A percentile compares a stretch with the other conserved stretches of the same genome.
Evolutionary conservation across 78 protist genomes (phyloP).

Genomic region (Dictyostelium citrinum): DNA sequence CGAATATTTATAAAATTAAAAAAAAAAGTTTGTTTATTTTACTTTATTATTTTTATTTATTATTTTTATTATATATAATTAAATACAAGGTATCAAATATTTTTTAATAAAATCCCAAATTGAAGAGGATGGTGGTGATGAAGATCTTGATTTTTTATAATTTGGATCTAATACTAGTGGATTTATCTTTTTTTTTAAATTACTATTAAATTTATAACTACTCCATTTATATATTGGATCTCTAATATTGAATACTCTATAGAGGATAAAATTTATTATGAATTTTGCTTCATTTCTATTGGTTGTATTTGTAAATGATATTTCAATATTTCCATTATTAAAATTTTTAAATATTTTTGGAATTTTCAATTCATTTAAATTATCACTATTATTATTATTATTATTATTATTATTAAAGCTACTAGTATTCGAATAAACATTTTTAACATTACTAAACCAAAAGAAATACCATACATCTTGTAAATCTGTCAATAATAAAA

Average conservation of each 20-base stretch:
- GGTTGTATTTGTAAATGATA: not conserved
- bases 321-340: not conserved
- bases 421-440: not conserved
- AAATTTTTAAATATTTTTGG: not conserved
- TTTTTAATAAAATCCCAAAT: not conserved
- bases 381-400: not conserved
- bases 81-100: not conserved
- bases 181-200: not conserved
- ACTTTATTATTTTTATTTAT: not conserved
- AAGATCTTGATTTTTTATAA: not conserved
- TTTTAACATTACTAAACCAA: not conserved
- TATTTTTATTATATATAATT: not conserved
- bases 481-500: not conserved
- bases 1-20: too few species aligned
- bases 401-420: not conserved
- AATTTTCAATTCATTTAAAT: not conserved
- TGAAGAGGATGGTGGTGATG: not conserved
- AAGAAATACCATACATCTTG: not conserved
- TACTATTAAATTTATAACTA: not conserved
- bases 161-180: not conserved
- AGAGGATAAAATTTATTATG: not conserved
- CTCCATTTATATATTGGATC: not conserved
- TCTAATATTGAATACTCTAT: not conserved
- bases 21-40: too few species aligned
- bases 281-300: not conserved